Percentiles rank a stretch among this genome's conserved stretches.
phyloP scores from a whole-genome alignment of 2,329 filamentous ascomycete genomes.

The Aspergillus uvarum region DNA sequence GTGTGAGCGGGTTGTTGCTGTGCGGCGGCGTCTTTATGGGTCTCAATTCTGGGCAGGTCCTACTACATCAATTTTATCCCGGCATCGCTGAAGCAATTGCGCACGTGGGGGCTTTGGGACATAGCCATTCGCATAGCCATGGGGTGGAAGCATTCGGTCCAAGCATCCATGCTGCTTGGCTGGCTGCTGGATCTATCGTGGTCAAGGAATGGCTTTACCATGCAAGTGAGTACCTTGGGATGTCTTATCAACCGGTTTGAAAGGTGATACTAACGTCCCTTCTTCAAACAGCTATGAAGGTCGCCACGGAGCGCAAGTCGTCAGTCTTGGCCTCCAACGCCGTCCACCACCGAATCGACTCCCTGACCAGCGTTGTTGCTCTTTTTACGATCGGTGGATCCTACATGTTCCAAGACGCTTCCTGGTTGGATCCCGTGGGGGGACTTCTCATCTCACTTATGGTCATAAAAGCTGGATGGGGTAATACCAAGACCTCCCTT shows the following conservation, averaged over 20 bases:
- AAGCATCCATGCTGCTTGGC: constrained; percentile 91
- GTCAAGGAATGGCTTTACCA: constrained; percentile 97
- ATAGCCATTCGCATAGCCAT: constrained; percentile 61
- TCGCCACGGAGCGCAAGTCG: constrained; percentile 89
- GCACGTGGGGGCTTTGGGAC: constrained; percentile 45
- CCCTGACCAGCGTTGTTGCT: constrained; percentile 90
- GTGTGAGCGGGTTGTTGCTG: constrained; percentile 87
- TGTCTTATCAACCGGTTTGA: no score
- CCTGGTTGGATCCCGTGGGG: constrained; percentile 92
- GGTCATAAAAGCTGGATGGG: constrained; percentile 85
- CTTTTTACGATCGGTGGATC: constrained; percentile 85
- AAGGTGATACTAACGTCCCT: neutral
- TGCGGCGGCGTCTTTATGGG: constrained; percentile 92
- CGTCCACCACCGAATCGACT: constrained; percentile 94
- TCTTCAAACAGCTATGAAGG: constrained; percentile 73
- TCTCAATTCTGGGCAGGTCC: constrained; percentile 67
- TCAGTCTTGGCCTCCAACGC: constrained; percentile 95
- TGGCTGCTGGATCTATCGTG: constrained; percentile 83
- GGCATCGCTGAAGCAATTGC: constrained; percentile 57
- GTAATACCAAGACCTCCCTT: constrained; percentile 78
- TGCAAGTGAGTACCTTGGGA: constrained; percentile 71
- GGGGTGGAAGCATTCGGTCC: constrained; percentile 59
- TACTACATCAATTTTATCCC: constrained; percentile 72
- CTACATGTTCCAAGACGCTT: constrained; percentile 78
- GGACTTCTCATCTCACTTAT: constrained; percentile 89